Evolutionary conservation across 164 flowering plant genomes (phyloP), one percentile per base, ranked within the genome.

Genomic region (Cinnamomum micranthum): DNA sequence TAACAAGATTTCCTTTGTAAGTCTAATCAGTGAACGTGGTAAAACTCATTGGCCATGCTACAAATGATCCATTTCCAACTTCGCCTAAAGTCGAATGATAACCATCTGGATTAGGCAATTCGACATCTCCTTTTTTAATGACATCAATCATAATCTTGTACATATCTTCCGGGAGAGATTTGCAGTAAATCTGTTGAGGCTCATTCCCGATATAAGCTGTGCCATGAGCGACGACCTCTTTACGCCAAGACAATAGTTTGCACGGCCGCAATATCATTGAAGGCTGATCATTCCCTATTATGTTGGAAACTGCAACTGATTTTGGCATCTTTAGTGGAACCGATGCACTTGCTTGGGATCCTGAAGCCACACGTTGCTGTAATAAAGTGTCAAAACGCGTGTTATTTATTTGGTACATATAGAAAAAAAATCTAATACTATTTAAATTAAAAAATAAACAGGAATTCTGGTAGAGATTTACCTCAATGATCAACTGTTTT

Each of bases 371-470:
- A 15, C 33, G 33, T 27, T 65, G 13, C 33, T 27, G 33, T 27
- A 65, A 65, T 65, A 24, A 65, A 65, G 68, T 65, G 27, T 24
- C 68, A 27, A 23, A 65, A 15, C 68, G 27, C 2, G 4, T 65
- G 33, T 65, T 65, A 24, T 15, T n/a, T 65, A 65, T 27, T 13
- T n/a, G 12, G 15, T 41, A 41, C 47, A 41, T 35, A 65, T 13
- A n/a, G 33, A 65, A 27, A 27, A 65, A 65, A 65, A 65, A 65
- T 23, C 2, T 65, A 65, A n/a, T 27, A 27, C 15, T 65, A 65
- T 15, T 65, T 65, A 65, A 65, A 65, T 23, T 65, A n/a, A 65
- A 65, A 65, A 24, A 35, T 41, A 7, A 41, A 68, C 88, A 59
- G 7, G 15, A 14, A 65, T 23, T 60, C 17, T 24, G 10, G 15